These are phyloP conservation scores for Ogataea trehalophila DNA, from an alignment of 805 yeast species.

Conservation along the genomic window DNA sequence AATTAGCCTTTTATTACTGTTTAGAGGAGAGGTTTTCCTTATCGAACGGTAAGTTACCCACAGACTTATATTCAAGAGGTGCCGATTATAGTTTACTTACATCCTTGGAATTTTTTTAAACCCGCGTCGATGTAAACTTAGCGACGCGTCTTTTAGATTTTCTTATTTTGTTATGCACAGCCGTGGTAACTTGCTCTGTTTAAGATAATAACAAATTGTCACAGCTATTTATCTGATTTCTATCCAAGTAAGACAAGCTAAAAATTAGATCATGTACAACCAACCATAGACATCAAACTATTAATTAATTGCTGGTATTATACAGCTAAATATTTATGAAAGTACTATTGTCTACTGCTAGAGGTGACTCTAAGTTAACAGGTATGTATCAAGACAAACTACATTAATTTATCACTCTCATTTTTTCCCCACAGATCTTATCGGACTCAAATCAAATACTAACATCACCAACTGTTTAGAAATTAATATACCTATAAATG, in stretches of 20 bases:
- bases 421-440: constrained; percentile 5
- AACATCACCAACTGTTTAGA: constrained; percentile 4
- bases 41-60: no score
- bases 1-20: no score
- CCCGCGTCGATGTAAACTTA: no score
- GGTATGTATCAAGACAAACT: constrained; percentile 10
- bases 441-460: constrained; percentile 5
- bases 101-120: no score
- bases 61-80: no score
- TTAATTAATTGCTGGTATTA: background rate
- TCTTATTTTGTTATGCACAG: no score
- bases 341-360: constrained; percentile 18
- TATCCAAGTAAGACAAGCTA: background rate
- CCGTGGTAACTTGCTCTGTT: no score
- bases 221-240: no score
- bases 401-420: background rate
- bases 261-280: background rate
- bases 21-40: no score
- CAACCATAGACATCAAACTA: background rate
- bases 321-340: constrained; percentile 6
- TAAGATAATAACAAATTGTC: no score
- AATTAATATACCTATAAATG: constrained; percentile 5
- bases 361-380: constrained; percentile 15
- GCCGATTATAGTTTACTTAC: no score
- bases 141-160: no score